Percentiles rank a stretch among this genome's conserved stretches.
Conservation (phyloP, 2,329 filamentous ascomycete species). For the Pseudopithomyces maydicus region DNA sequence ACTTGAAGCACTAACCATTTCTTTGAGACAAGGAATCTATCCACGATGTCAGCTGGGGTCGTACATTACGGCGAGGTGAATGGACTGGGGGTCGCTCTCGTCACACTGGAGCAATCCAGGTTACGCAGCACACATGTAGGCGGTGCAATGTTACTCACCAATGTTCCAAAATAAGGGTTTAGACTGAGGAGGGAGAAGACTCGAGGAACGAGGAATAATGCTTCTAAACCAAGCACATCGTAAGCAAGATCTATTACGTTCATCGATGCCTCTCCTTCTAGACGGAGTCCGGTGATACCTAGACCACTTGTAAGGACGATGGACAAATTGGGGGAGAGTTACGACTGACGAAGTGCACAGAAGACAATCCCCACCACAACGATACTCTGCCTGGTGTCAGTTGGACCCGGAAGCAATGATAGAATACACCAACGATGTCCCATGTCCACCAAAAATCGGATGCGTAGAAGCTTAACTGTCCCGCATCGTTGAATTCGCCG, state of each 20-base stretch:
- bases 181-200: slow-evolving; percentile 86
- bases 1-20: slow-evolving; percentile 67
- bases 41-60: slow-evolving; percentile 17
- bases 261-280: slow-evolving; percentile 52
- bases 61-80: not conserved
- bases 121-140: not conserved
- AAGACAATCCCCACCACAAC: slow-evolving; percentile 75
- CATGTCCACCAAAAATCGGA: slow-evolving; percentile 55
- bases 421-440: slow-evolving; percentile 40
- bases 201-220: slow-evolving; percentile 84
- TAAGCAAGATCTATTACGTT: slow-evolving; percentile 79
- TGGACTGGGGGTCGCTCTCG: not conserved
- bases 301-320: not conserved
- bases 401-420: not conserved
- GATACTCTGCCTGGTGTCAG: slow-evolving; percentile 54
- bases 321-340: not conserved
- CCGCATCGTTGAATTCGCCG: slow-evolving; percentile 76
- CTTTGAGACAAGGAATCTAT: slow-evolving; percentile 84
- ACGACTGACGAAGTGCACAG: slow-evolving; percentile 68
- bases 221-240: slow-evolving; percentile 87
- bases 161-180: slow-evolving; percentile 86
- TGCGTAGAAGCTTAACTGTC: slow-evolving; percentile 69
- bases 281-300: slow-evolving; percentile 71
- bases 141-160: slow-evolving; percentile 49
- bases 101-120: not conserved